phyloP scores from a whole-genome alignment of 352 stramenopile species.

The Pythium guiyangense region DNA sequence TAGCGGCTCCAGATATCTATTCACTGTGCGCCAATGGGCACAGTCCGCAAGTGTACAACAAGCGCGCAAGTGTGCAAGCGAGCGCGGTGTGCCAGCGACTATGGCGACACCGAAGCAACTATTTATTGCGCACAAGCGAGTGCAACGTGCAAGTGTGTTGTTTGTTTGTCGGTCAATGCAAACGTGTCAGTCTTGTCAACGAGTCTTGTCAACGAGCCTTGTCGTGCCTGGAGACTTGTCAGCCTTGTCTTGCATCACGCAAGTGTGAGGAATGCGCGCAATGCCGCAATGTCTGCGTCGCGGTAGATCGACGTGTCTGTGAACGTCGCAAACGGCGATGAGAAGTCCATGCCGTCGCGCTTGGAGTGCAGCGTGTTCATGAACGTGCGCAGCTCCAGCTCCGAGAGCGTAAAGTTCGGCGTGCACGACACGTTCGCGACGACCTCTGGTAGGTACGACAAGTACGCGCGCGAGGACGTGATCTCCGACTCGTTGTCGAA shows the following conservation, averaged over 20 bases:
- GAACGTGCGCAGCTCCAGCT: conserved; percentile 37
- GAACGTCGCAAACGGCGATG: conserved; percentile 37
- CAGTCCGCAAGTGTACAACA: too few species aligned
- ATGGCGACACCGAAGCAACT: neutral
- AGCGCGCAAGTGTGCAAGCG: too few species aligned
- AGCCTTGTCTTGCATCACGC: neutral
- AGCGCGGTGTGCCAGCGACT: neutral
- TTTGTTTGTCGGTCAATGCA: neutral
- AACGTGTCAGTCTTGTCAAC: too few species aligned
- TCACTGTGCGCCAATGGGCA: neutral
- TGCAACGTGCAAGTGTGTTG: neutral
- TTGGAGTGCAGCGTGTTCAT: conserved; percentile 59
- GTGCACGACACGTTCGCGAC: conserved; percentile 26
- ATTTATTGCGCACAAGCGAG: conserved; percentile 7
- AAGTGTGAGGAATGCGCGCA: conserved; percentile 21
- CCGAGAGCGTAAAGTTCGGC: conserved; percentile 22
- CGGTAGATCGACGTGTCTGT: conserved; percentile 50
- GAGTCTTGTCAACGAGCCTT: too few species aligned
- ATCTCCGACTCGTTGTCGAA: conserved; percentile 6
- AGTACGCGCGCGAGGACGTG: conserved; percentile 21
- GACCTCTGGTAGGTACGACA: conserved; percentile 35
- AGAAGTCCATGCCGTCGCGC: conserved; percentile 49
- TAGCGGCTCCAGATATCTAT: conserved; percentile 1
- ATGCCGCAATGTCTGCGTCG: conserved; percentile 25
- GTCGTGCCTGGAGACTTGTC: too few species aligned